Conservation (phyloP, 2,329 filamentous ascomycete species). For the Cladosporium phlei region DNA sequence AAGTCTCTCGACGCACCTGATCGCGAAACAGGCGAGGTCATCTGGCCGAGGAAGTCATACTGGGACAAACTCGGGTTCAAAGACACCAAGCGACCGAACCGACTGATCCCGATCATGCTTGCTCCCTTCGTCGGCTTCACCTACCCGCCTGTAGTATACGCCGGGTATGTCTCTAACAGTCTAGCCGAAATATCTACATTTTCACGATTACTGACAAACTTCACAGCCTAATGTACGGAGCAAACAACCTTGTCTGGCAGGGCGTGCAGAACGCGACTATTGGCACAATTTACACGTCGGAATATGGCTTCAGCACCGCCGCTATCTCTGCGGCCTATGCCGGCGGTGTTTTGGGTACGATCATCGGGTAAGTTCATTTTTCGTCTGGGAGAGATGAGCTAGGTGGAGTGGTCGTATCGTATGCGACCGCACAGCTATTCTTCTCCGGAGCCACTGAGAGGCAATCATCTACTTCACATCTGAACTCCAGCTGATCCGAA, state of each 20-base stretch:
- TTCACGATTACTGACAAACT: not conserved
- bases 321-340: conserved; percentile 6
- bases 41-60: conserved; percentile 38
- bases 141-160: conserved; percentile 23
- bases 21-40: conserved; percentile 27
- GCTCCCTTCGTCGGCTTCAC: conserved; percentile 25
- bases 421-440: no score
- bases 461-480: conserved; percentile 28
- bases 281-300: conserved; percentile 11
- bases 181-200: not conserved
- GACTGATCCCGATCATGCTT: conserved; percentile 37
- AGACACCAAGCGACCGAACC: conserved; percentile 40
- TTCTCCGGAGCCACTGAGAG: no score
- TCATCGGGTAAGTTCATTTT: conserved; percentile 17
- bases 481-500: conserved; percentile 32
- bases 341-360: conserved; percentile 17
- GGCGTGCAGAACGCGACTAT: conserved; percentile 23
- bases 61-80: conserved; percentile 40
- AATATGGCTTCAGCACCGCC: conserved; percentile 9
- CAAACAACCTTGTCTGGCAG: conserved; percentile 23
- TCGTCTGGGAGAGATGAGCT: no score
- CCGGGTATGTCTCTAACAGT: conserved; percentile 12
- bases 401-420: no score
- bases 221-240: conserved; percentile 22
- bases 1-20: conserved; percentile 25